Evolutionary conservation across 139 green algal species (phyloP).

Genomic region (Ettlia oleoabundans): DNA sequence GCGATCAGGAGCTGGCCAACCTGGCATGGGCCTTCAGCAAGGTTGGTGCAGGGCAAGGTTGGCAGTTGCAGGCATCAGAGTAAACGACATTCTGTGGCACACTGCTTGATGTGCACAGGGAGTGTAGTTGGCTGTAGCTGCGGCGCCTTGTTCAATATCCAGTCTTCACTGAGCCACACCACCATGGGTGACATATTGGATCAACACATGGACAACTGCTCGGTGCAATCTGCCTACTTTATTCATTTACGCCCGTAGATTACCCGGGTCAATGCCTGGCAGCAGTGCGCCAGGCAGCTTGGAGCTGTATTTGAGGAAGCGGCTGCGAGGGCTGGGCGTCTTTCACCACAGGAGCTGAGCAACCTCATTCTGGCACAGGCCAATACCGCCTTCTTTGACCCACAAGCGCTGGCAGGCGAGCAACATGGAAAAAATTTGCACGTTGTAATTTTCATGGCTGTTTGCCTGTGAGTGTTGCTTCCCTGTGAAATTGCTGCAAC

Average conservation of each 20-base stretch:
- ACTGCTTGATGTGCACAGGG: background rate
- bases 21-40: slow-evolving; percentile 12
- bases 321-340: background rate
- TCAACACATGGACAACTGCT: too few species aligned
- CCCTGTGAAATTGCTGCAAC: background rate
- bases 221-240: too few species aligned
- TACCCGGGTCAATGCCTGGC: too few species aligned
- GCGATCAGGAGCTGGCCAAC: slow-evolving; percentile 16
- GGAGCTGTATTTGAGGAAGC: background rate
- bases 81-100: too few species aligned
- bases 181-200: too few species aligned
- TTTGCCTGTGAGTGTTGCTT: background rate
- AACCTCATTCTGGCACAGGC: background rate
- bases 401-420: background rate
- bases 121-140: background rate
- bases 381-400: background rate
- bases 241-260: too few species aligned
- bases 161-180: too few species aligned
- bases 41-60: background rate
- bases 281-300: background rate
- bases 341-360: slow-evolving; percentile 6
- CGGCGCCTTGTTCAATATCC: too few species aligned
- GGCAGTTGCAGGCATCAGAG: too few species aligned
- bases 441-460: background rate
- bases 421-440: background rate